phyloP scores from a whole-genome alignment of 1,139 yeast genomes.

The Protomyces pachydermus region DNA sequence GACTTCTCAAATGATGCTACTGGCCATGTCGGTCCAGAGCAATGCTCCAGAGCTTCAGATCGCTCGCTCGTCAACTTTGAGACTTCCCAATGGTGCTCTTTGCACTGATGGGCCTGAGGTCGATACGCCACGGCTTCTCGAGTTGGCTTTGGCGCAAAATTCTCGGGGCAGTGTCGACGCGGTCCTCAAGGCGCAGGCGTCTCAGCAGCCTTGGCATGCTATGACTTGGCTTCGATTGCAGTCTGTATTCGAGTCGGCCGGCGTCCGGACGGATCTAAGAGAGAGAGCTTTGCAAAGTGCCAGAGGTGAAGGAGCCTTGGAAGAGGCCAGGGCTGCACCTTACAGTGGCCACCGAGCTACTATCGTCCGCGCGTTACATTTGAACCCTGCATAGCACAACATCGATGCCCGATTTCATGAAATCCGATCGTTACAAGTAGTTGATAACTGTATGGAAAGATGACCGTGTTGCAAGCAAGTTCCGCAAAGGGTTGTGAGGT shows the following conservation, averaged over 20 bases:
- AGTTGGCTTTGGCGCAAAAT: neutral
- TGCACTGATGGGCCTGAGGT: neutral
- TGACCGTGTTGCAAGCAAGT: too few species aligned
- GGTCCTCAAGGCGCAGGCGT: neutral
- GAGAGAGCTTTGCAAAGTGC: neutral
- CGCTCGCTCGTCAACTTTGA: too few species aligned
- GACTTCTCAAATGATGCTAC: too few species aligned
- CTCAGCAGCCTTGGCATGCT: neutral
- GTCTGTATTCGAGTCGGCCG: neutral
- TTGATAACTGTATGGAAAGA: too few species aligned
- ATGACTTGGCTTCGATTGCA: neutral
- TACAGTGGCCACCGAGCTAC: neutral
- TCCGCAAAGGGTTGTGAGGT: neutral
- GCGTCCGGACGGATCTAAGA: neutral
- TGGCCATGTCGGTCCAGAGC: too few species aligned
- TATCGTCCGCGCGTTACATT: neutral
- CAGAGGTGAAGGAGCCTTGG: neutral
- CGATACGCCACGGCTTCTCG: neutral
- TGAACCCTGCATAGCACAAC: neutral
- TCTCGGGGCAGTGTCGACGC: neutral
- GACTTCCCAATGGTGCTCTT: too few species aligned
- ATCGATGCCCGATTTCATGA: too few species aligned
- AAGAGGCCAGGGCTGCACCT: neutral
- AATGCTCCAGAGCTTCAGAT: too few species aligned
- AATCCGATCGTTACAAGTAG: too few species aligned